Percentiles rank a stretch among this genome's conserved stretches.
Conservation (phyloP, 2,329 filamentous ascomycete genomes). For the Pseudovirgaria hyperparasitica region DNA sequence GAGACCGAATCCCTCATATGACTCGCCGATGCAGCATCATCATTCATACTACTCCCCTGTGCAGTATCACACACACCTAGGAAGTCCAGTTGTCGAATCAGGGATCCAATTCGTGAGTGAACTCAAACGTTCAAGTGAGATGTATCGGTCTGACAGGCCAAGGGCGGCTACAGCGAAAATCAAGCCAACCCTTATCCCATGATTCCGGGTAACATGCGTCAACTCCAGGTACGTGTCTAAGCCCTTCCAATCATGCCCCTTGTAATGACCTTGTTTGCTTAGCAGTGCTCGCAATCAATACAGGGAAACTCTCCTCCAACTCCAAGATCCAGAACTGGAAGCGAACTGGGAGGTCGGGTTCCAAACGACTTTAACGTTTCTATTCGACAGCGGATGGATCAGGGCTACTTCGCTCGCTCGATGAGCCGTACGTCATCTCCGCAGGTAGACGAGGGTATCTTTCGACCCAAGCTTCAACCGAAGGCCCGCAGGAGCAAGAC, state of each 20-base stretch:
- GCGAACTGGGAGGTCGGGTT: constrained; percentile 25
- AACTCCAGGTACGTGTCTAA: not conserved
- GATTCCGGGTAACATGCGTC: too few relatives aligned
- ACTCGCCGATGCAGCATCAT: constrained; percentile 17
- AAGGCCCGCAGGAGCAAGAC: constrained; percentile 32
- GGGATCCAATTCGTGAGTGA: constrained; percentile 20
- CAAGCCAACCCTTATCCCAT: too few relatives aligned
- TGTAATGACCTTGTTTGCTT: constrained; percentile 3
- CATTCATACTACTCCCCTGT: constrained; percentile 13
- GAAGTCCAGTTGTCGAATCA: constrained; percentile 12
- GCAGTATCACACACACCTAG: constrained; percentile 10
- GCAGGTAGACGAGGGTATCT: constrained; percentile 12
- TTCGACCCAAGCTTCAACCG: constrained; percentile 16
- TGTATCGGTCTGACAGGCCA: constrained; percentile 6
- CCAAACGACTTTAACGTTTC: constrained; percentile 24
- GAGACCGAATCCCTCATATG: constrained; percentile 11
- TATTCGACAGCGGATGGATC: constrained; percentile 6
- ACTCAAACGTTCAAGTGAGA: not conserved
- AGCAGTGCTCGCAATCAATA: constrained; percentile 13
- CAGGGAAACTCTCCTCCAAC: constrained; percentile 28
- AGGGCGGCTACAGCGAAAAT: constrained; percentile 5
- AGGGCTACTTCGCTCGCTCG: not conserved
- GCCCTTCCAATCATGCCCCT: not conserved
- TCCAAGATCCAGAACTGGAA: constrained; percentile 29
- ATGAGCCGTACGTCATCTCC: too few relatives aligned